Conservation (phyloP, 345 rosid genomes). For the Camelina sativa region DNA sequence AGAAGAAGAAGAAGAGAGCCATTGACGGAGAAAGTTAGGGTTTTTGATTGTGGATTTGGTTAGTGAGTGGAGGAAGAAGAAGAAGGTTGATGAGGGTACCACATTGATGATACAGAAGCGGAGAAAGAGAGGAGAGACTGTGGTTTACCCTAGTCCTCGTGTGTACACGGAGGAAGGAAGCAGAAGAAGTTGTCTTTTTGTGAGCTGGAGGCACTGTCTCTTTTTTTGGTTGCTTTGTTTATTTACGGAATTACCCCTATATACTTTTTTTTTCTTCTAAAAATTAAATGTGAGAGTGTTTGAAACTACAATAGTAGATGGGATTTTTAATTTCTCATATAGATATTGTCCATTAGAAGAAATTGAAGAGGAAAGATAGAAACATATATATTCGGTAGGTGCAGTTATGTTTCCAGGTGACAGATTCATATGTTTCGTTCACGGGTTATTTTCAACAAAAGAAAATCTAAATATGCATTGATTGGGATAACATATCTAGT, state of each 20-base stretch:
- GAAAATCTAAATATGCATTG: neutral
- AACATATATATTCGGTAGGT: constrained; percentile 6
- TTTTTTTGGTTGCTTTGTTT: neutral
- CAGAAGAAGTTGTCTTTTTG: constrained; percentile 35
- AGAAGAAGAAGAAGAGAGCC: constrained; percentile 39
- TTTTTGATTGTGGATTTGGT: constrained; percentile 15
- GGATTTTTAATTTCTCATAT: neutral
- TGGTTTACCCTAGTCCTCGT: constrained; percentile 7
- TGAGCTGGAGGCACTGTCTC: constrained; percentile 46
- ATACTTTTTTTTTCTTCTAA: constrained; percentile 1
- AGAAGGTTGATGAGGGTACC: constrained; percentile 33
- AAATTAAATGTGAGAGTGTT: constrained; percentile 2
- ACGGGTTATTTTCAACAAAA: constrained; percentile 22
- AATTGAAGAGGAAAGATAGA: neutral
- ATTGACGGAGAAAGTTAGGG: constrained; percentile 28
- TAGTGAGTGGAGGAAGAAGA: constrained; percentile 38
- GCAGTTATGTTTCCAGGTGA: constrained; percentile 39
- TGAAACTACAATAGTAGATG: neutral
- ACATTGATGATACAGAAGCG: constrained; percentile 36
- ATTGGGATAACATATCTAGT: constrained; percentile 5
- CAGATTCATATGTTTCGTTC: constrained; percentile 17
- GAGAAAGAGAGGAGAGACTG: constrained; percentile 30
- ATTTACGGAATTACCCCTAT: constrained; percentile 13
- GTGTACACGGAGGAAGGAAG: constrained; percentile 39
- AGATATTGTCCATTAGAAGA: constrained; percentile 3